Conservation (phyloP, 768 basidiomycete species). For the Macrolepiota fuliginosa region DNA sequence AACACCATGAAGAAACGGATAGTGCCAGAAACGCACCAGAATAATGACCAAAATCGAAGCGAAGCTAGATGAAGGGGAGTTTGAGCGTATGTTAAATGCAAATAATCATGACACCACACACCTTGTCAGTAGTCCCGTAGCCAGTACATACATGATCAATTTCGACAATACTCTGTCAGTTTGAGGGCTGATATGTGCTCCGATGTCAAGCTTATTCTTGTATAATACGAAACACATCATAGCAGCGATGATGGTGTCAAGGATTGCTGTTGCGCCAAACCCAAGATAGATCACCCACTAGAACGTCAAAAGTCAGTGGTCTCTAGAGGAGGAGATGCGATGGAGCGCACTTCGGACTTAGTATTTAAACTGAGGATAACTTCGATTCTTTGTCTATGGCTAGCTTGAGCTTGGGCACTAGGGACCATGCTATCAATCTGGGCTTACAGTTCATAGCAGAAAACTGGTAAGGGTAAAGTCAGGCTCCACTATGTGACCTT, state of each 20-base stretch:
- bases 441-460: slow-evolving; percentile 3
- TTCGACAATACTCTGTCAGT: slow-evolving; percentile 25
- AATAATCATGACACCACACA: slow-evolving; percentile 1
- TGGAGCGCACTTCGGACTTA: neutral
- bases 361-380: neutral
- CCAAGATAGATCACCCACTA: slow-evolving; percentile 34
- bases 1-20: neutral
- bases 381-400: neutral
- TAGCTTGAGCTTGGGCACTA: neutral
- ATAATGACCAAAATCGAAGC: slow-evolving; percentile 28
- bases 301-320: neutral
- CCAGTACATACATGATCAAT: slow-evolving; percentile 29
- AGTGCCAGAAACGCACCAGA: slow-evolving; percentile 17
- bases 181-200: slow-evolving; percentile 1
- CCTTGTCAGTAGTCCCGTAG: slow-evolving; percentile 30
- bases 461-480: neutral
- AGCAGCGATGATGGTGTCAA: slow-evolving; percentile 29
- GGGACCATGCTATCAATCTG: neutral
- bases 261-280: slow-evolving; percentile 27
- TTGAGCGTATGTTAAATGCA: neutral
- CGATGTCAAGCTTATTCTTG: slow-evolving; percentile 18
- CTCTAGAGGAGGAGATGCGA: neutral
- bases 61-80: slow-evolving; percentile 16
- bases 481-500: neutral
- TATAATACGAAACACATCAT: slow-evolving; percentile 32